A percentile compares a stretch with the other conserved stretches of the same genome.
These are phyloP conservation scores for Cyclotella sp. DNA, from an alignment of 108 stramenopile species.

Conservation along the genomic window DNA sequence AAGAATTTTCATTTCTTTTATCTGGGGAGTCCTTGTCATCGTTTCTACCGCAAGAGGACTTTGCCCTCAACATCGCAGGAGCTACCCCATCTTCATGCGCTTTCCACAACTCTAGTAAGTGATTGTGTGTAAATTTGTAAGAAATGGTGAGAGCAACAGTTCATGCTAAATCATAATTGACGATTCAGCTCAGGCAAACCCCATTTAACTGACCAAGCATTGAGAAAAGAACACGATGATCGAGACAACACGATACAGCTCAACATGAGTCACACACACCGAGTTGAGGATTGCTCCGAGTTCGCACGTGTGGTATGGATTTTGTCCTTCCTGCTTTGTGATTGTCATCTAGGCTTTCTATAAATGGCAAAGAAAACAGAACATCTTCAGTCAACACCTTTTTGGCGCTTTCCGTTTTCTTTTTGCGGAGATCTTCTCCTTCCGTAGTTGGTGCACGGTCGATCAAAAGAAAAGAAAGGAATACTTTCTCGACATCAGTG, in stretches of 20 bases:
- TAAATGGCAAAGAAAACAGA: conserved; percentile 38
- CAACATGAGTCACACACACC: background rate
- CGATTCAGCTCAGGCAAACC: too few species aligned
- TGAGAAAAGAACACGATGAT: too few species aligned
- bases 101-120: conserved; percentile 28
- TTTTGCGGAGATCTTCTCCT: conserved; percentile 15
- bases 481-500: conserved; percentile 25
- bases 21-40: conserved; percentile 1
- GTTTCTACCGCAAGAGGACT: conserved; percentile 8
- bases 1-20: background rate
- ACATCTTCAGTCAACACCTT: conserved; percentile 32
- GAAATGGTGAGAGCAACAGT: background rate
- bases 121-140: background rate
- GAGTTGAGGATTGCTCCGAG: conserved; percentile 10
- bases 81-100: conserved; percentile 39
- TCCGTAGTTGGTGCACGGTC: conserved; percentile 11
- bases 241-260: too few species aligned
- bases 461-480: conserved; percentile 30
- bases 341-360: background rate
- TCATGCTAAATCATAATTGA: too few species aligned
- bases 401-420: conserved; percentile 21
- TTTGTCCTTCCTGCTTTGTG: background rate
- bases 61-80: conserved; percentile 16
- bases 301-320: background rate
- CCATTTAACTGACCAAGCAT: too few species aligned